Percentiles rank a stretch among this genome's conserved stretches.
Conservation (phyloP, 345 rosid species). For the Arabis alpina region DNA sequence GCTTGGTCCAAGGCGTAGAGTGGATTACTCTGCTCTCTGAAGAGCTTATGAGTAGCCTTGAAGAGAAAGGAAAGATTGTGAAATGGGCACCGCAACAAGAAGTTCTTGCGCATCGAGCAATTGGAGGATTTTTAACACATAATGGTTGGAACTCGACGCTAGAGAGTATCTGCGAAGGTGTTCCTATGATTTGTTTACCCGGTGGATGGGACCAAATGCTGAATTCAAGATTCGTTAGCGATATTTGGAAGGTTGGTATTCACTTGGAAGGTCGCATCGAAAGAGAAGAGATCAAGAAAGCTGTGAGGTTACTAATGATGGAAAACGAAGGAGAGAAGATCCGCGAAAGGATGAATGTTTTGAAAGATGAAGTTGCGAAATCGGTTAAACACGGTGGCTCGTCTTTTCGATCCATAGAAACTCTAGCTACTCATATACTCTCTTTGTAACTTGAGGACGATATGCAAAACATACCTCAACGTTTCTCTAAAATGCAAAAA, state of each 20-base stretch:
- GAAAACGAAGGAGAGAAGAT: slow-evolving; percentile 25
- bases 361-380: slow-evolving; percentile 28
- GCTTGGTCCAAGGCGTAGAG: slow-evolving; percentile 18
- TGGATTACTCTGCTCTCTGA: slow-evolving; percentile 15
- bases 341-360: slow-evolving; percentile 34
- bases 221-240: slow-evolving; percentile 41
- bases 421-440: slow-evolving; percentile 28
- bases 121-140: slow-evolving; percentile 42
- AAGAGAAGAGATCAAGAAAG: slow-evolving; percentile 38
- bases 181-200: slow-evolving; percentile 43
- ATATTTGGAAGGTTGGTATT: slow-evolving; percentile 33
- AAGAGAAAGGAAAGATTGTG: slow-evolving; percentile 49
- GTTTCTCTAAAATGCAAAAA: not conserved
- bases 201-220: slow-evolving; percentile 41
- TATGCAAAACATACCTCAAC: not conserved
- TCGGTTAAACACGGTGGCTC: slow-evolving; percentile 37
- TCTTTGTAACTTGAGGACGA: slow-evolving; percentile 16
- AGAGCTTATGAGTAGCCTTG: slow-evolving; percentile 39
- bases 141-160: slow-evolving; percentile 45
- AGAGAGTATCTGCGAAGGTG: slow-evolving; percentile 45
- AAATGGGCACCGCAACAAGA: slow-evolving; percentile 43
- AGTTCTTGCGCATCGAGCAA: slow-evolving; percentile 37
- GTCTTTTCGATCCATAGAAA: slow-evolving; percentile 27
- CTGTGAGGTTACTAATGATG: slow-evolving; percentile 33
- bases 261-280: slow-evolving; percentile 37